Percentiles rank a stretch among this genome's conserved stretches.
These are phyloP conservation scores for Aphanomyces stellatus DNA, from an alignment of 352 stramenopile genomes.

Conservation along the genomic window DNA sequence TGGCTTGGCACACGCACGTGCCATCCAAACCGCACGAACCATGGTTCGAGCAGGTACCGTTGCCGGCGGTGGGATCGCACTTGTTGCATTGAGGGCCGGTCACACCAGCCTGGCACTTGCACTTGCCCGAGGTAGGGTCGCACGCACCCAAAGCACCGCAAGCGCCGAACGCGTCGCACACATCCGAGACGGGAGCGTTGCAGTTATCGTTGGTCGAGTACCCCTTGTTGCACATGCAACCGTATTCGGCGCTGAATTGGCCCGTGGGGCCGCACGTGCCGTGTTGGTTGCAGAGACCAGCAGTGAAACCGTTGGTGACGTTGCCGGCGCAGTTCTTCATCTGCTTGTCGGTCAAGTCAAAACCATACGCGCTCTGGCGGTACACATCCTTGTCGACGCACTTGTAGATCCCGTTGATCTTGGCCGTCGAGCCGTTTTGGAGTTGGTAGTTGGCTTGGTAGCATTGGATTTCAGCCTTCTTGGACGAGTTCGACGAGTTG, in stretches of 20 bases:
- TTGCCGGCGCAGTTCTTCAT: conserved; percentile 15
- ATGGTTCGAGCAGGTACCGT: conserved; percentile 26
- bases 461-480: conserved; percentile 1
- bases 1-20: conserved; percentile 44
- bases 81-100: conserved; percentile 60
- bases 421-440: not conserved
- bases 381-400: conserved; percentile 56
- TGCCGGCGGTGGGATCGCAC: conserved; percentile 32
- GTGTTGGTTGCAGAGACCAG: conserved; percentile 48
- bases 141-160: conserved; percentile 42
- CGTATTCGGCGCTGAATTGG: conserved; percentile 41
- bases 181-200: conserved; percentile 53
- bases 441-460: not conserved
- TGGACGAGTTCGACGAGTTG: not conserved
- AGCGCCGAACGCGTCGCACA: conserved; percentile 57
- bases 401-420: conserved; percentile 23
- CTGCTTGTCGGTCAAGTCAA: conserved; percentile 32
- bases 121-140: conserved; percentile 54
- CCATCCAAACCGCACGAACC: conserved; percentile 41
- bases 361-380: conserved; percentile 34
- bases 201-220: conserved; percentile 54
- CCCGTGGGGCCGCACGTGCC: conserved; percentile 46
- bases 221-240: conserved; percentile 57
- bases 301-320: conserved; percentile 26
- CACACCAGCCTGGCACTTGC: conserved; percentile 48